A percentile compares a stretch with the other conserved stretches of the same genome.
These are phyloP conservation scores for Apiotrichum veenhuisii DNA, from an alignment of 1,284 basidiomycete species.

Conservation along the genomic window DNA sequence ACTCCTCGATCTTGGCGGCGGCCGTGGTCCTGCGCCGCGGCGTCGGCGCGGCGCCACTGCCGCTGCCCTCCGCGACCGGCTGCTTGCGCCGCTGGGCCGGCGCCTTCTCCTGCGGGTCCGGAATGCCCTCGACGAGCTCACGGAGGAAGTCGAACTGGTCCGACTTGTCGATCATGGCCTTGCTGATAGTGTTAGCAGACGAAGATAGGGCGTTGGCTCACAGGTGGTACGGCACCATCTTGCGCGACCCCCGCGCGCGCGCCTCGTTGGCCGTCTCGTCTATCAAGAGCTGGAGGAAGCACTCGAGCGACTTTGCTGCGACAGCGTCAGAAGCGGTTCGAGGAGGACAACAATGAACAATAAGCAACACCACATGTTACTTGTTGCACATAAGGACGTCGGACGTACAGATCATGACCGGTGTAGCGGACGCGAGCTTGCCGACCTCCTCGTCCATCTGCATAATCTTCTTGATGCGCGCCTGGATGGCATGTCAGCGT, in stretches of 20 bases:
- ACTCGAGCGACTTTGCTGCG: conserved; percentile 89
- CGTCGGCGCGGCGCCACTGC: background rate
- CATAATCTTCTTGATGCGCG: conserved; percentile 99
- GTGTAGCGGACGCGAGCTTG: conserved; percentile 95
- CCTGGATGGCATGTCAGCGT: conserved; percentile 50
- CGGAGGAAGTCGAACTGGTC: conserved; percentile 93
- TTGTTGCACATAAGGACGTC: too few relatives aligned
- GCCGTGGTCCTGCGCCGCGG: conserved; percentile 1
- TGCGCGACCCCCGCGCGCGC: conserved; percentile 72
- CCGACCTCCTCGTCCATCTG: conserved; percentile 99
- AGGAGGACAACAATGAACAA: too few relatives aligned
- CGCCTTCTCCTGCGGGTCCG: conserved; percentile 65
- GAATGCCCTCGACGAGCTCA: conserved; percentile 84
- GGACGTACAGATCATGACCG: conserved; percentile 87
- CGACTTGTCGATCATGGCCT: conserved; percentile 84
- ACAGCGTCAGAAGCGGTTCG: conserved; percentile 1
- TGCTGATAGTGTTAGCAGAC: conserved; percentile 56
- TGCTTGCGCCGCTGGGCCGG: conserved; percentile 12
- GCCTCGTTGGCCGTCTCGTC: conserved; percentile 82
- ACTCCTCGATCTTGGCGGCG: conserved; percentile 4
- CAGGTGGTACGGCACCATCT: conserved; percentile 93
- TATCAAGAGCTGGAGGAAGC: conserved; percentile 85
- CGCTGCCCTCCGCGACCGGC: background rate
- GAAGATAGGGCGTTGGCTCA: conserved; percentile 50
- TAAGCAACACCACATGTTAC: too few relatives aligned